Evolutionary conservation across 2,329 filamentous ascomycete genomes (phyloP).

Genomic region (Trichothecium roseum): DNA sequence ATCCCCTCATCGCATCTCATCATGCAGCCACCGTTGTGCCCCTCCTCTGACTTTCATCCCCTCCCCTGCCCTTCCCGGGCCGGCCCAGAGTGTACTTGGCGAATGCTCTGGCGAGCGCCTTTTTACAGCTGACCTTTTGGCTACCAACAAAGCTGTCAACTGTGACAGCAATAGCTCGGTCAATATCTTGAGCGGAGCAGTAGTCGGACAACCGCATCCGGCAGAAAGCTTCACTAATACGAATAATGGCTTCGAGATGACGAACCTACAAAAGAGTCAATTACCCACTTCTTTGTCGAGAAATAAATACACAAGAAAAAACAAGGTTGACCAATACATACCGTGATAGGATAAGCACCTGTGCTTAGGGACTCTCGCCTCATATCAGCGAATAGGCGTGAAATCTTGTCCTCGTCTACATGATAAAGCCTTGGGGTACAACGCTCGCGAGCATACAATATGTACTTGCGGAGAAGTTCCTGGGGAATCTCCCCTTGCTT

Average conservation of each 20-base stretch:
- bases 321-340: constrained; percentile 41
- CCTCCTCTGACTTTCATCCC: constrained; percentile 13
- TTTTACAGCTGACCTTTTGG: constrained; percentile 97
- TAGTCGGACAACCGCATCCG: constrained; percentile 98
- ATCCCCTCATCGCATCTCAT: not conserved
- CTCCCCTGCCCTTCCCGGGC: constrained; percentile 24
- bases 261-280: constrained; percentile 53
- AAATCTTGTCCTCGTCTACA: constrained; percentile 95
- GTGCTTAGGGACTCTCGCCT: constrained; percentile 84
- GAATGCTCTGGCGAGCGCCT: constrained; percentile 85
- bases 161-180: constrained; percentile 92
- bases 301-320: too few relatives aligned
- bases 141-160: constrained; percentile 93
- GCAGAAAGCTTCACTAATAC: constrained; percentile 87
- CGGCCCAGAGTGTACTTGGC: constrained; percentile 74
- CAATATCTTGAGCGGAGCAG: constrained; percentile 81
- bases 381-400: constrained; percentile 93
- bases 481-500: constrained; percentile 67
- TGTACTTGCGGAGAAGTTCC: constrained; percentile 88
- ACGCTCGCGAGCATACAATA: constrained; percentile 84
- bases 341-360: constrained; percentile 94
- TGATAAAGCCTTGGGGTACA: constrained; percentile 90
- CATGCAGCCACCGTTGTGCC: constrained; percentile 18
- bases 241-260: constrained; percentile 95
- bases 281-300: not conserved